phyloP scores from a whole-genome alignment of 1,284 basidiomycete genomes.

The Cutaneotrichosporon cutaneum region DNA sequence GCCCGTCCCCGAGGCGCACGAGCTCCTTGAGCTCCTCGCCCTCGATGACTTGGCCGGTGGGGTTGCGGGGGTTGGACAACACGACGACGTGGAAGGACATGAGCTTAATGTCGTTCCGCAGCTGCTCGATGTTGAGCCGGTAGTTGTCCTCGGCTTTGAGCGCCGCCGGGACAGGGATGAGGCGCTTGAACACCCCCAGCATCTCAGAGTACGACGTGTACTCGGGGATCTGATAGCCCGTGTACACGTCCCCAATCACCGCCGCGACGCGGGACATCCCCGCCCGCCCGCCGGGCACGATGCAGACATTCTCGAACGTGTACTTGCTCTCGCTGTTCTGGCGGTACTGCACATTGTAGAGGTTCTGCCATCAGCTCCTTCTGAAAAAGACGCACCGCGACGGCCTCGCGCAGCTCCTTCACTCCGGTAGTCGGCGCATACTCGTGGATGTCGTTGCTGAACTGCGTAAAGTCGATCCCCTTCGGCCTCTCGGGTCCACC shows the following conservation, averaged over 20 bases:
- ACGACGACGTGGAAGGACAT: slow-evolving; percentile 83
- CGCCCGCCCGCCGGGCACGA: slow-evolving; percentile 74
- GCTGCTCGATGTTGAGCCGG: slow-evolving; percentile 65
- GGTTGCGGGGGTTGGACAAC: slow-evolving; percentile 65
- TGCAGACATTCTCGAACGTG: slow-evolving; percentile 72
- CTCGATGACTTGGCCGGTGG: slow-evolving; percentile 75
- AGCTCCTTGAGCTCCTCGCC: slow-evolving; percentile 78
- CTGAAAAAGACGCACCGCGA: slow-evolving; percentile 50
- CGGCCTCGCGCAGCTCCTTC: slow-evolving; percentile 57
- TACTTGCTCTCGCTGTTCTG: slow-evolving; percentile 76
- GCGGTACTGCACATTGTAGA: slow-evolving; percentile 87
- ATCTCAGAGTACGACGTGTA: slow-evolving; percentile 61
- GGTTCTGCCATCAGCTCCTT: slow-evolving; percentile 67
- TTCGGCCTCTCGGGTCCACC: slow-evolving; percentile 67
- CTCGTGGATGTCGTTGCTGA: slow-evolving; percentile 65
- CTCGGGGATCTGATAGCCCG: slow-evolving; percentile 39
- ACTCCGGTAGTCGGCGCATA: slow-evolving; percentile 92
- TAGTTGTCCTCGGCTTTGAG: slow-evolving; percentile 57
- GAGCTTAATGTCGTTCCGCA: slow-evolving; percentile 64
- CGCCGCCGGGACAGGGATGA: slow-evolving; percentile 83
- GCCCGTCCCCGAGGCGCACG: slow-evolving; percentile 63
- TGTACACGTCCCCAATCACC: slow-evolving; percentile 40
- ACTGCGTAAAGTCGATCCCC: slow-evolving; percentile 60
- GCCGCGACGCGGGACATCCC: slow-evolving; percentile 66
- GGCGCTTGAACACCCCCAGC: slow-evolving; percentile 78